A percentile compares a stretch with the other conserved stretches of the same genome.
These are phyloP conservation scores for Lentinula novae-zelandiae DNA, from an alignment of 1,284 basidiomycete species.

Conservation along the genomic window DNA sequence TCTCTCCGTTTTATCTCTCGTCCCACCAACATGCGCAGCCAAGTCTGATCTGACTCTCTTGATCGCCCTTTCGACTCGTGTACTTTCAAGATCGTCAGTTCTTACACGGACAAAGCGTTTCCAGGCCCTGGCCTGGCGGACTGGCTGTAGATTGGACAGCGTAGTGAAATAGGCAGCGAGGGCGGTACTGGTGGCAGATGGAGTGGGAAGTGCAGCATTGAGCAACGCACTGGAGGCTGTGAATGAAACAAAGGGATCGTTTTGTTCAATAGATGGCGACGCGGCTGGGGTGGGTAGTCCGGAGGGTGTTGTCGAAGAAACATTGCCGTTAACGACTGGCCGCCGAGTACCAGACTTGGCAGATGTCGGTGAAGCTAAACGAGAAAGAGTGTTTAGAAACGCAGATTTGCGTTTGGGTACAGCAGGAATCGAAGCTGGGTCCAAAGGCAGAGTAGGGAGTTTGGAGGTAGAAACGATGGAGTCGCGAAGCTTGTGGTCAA, in stretches of 20 bases:
- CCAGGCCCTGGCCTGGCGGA: slow-evolving; percentile 72
- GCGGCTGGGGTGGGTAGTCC: slow-evolving; percentile 28
- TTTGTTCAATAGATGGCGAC: slow-evolving; percentile 52
- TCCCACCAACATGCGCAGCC: slow-evolving; percentile 55
- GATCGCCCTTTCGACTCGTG: slow-evolving; percentile 81
- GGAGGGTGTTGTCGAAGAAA: slow-evolving; percentile 21
- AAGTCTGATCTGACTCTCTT: slow-evolving; percentile 83
- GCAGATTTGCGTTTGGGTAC: slow-evolving; percentile 73
- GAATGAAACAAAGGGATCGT: slow-evolving; percentile 57
- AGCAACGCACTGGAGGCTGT: slow-evolving; percentile 22
- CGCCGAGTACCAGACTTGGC: slow-evolving; percentile 7
- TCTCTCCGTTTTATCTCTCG: slow-evolving; percentile 15
- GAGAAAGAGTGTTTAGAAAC: slow-evolving; percentile 78
- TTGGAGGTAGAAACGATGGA: slow-evolving; percentile 44
- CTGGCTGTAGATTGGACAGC: slow-evolving; percentile 60
- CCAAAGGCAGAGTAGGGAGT: slow-evolving; percentile 60
- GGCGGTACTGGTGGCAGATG: slow-evolving; percentile 55
- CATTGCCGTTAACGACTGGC: neutral
- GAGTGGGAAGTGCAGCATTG: slow-evolving; percentile 20
- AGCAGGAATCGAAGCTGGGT: slow-evolving; percentile 45
- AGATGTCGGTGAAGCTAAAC: slow-evolving; percentile 65
- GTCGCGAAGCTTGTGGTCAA: slow-evolving; percentile 71
- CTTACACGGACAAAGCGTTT: slow-evolving; percentile 83
- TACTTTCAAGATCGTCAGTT: slow-evolving; percentile 83
- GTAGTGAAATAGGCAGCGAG: slow-evolving; percentile 79